Evolutionary conservation across 768 basidiomycete species (phyloP), one percentile per base, ranked within the genome.

Genomic region (Exsudoporus frostii): DNA sequence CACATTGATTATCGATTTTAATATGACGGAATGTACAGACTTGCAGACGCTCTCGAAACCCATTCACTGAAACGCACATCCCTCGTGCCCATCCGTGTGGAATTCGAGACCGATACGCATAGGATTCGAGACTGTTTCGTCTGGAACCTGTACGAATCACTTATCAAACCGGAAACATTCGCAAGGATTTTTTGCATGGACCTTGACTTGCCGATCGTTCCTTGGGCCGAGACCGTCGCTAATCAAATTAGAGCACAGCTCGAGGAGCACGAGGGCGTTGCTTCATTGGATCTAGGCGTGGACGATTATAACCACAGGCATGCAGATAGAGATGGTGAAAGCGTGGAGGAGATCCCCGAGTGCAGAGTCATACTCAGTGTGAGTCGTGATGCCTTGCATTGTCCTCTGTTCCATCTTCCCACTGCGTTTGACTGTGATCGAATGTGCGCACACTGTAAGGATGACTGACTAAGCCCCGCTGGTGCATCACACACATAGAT

Each of bases 91-190:
- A 92, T 99, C 53, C 90, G 92, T 42, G 90, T 99, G 48, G 95
- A 98, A 61, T 85, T 99, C 62, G 95, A 98, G 66, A 92, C 89
- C 11, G 91, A 92, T 11, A 88, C 88, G 0, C 90, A 91, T 64
- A 79, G 95, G 62, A 83, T 99, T 67, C 86, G 95, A 38, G 97
- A 99, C 65, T 88, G 88, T 64, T 98, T 99, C 69, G 82, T 92
- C 11, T 99, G 97, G 97, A 97, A 98, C 63, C 71, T 94, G 42
- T 84, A 92, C 66, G 96, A 98, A 72, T 74, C 76, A n/a, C 72
- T 91, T 56, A 85, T 96, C 61, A 87, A 84, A 24, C 94, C 96
- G 0, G 86, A 90, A 51, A 75, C 76, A 1, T 99, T 99, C 58
- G 94, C 96, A 5, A 78, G 73, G 48, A 86, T 85, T 27, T 95